Conservation (phyloP, 2,329 filamentous ascomycete genomes). For the Aureobasidium uvarum region DNA sequence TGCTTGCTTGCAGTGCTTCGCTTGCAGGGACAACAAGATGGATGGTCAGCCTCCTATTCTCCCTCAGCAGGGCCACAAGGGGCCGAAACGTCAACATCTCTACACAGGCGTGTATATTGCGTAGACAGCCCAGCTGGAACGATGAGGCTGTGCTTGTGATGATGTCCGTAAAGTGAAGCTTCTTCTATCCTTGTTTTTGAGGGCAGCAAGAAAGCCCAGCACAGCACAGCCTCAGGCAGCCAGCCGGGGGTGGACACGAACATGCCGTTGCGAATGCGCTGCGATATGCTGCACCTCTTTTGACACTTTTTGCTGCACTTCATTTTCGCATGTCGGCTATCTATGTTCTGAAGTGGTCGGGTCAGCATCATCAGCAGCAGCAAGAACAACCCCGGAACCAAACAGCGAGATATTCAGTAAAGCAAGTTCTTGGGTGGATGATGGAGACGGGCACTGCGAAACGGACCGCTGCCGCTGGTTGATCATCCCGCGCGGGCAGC, state of each 20-base stretch:
- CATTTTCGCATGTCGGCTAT: background rate
- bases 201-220: background rate
- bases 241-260: background rate
- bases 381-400: background rate
- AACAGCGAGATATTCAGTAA: background rate
- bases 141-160: background rate
- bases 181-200: background rate
- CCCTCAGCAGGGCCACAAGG: background rate
- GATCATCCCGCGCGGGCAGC: background rate
- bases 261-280: background rate
- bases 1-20: background rate
- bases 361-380: background rate
- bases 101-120: background rate
- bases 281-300: background rate
- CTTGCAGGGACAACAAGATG: background rate
- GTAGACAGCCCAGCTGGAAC: constrained; percentile 3
- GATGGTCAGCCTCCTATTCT: background rate
- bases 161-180: background rate
- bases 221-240: constrained; percentile 13
- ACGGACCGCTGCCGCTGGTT: constrained; percentile 10
- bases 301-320: background rate
- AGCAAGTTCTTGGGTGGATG: too few relatives aligned
- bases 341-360: background rate
- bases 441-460: background rate
- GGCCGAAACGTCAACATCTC: background rate